These are phyloP conservation scores for Tricholoma matsutake DNA, from an alignment of 768 basidiomycete species.

Conservation along the genomic window DNA sequence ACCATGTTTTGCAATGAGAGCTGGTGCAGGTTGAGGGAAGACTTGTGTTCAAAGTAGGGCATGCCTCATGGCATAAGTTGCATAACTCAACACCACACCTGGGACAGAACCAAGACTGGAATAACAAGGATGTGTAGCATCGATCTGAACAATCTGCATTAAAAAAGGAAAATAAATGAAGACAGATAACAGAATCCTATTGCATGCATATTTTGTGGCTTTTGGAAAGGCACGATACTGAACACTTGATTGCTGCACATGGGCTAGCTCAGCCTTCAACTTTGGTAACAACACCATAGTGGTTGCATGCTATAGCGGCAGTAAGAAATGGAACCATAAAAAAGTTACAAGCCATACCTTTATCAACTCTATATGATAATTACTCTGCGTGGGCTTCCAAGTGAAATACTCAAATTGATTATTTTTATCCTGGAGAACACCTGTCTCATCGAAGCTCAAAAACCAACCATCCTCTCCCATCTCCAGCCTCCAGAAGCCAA, in stretches of 20 bases:
- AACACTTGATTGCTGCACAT: not conserved
- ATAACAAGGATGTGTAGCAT: not conserved
- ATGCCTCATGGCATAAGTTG: not conserved
- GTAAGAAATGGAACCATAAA: not conserved
- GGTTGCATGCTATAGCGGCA: not conserved
- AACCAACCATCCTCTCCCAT: not conserved
- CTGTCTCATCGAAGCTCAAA: not conserved
- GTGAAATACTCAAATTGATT: not conserved
- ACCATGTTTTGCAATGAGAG: no score
- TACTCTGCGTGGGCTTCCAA: not conserved
- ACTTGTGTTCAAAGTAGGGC: no score
- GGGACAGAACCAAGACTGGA: not conserved
- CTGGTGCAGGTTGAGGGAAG: no score
- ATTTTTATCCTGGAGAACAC: not conserved
- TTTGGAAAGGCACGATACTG: not conserved
- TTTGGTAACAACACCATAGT: not conserved
- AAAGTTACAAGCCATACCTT: not conserved
- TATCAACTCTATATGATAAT: not conserved
- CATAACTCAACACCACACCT: not conserved
- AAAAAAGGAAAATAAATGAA: not conserved
- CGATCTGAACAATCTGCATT: not conserved
- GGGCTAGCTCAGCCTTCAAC: not conserved
- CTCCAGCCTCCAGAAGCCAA: not conserved
- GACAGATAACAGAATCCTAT: no score
- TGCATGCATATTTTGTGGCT: not conserved